These are phyloP conservation scores for Yamadazyma triangularis DNA, from an alignment of 1,139 yeast genomes.

Conservation along the genomic window DNA sequence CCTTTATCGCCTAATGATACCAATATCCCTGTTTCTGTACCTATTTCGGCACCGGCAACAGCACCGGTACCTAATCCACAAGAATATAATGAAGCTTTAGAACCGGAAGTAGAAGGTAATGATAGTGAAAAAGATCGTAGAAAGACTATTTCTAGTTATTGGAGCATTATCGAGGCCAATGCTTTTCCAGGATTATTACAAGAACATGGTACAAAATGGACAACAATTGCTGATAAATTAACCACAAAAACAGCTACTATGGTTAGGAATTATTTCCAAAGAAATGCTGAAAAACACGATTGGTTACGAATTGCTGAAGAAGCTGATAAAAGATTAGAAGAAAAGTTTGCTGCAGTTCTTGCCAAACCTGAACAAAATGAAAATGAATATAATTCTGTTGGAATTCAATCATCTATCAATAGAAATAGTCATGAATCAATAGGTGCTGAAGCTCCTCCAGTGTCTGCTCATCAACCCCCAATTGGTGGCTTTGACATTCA, in stretches of 20 bases:
- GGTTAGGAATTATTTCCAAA: constrained; percentile 78
- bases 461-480: neutral
- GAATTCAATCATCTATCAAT: neutral
- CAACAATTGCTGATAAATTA: constrained; percentile 64
- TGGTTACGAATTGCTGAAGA: constrained; percentile 48
- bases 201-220: constrained; percentile 78
- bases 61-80: constrained; percentile 1
- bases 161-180: constrained; percentile 85
- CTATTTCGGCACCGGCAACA: no score
- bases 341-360: constrained; percentile 26
- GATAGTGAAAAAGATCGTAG: constrained; percentile 19
- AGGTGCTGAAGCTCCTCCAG: no score
- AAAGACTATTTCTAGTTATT: constrained; percentile 63
- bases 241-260: constrained; percentile 79
- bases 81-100: constrained; percentile 1
- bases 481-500: no score
- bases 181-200: constrained; percentile 63
- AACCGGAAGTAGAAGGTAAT: constrained; percentile 1
- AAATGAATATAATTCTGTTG: neutral
- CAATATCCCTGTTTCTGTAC: constrained; percentile 2
- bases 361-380: constrained; percentile 12
- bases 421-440: neutral
- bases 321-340: constrained; percentile 20
- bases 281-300: constrained; percentile 63
- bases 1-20: constrained; percentile 3